Conservation (phyloP, 2,329 filamentous ascomycete genomes). For the Bisporella sp. region DNA sequence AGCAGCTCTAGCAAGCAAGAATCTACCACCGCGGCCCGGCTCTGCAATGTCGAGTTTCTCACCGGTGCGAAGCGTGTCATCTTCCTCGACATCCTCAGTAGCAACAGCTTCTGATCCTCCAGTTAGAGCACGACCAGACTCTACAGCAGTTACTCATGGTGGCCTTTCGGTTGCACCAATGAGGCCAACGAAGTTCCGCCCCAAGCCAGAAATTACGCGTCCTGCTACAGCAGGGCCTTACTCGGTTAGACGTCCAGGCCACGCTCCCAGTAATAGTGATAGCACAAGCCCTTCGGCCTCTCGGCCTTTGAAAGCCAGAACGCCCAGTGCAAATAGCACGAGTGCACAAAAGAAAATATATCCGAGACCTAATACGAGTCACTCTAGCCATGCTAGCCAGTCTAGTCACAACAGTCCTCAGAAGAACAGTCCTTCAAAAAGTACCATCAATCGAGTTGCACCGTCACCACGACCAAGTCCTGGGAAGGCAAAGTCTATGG, state of each 20-base stretch:
- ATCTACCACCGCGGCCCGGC: slow-evolving; percentile 49
- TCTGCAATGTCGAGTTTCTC: slow-evolving; percentile 59
- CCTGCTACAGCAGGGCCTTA: slow-evolving; percentile 57
- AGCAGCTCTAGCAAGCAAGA: slow-evolving; percentile 43
- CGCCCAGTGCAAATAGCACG: slow-evolving; percentile 41
- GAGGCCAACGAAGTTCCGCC: slow-evolving; percentile 45
- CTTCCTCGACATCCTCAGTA: slow-evolving; percentile 26
- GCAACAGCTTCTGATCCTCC: slow-evolving; percentile 28
- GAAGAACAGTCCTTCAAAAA: slow-evolving; percentile 24
- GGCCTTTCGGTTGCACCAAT: slow-evolving; percentile 59
- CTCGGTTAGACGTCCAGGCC: slow-evolving; percentile 42
- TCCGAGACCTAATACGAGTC: slow-evolving; percentile 27
- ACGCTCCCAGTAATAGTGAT: slow-evolving; percentile 23
- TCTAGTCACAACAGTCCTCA: slow-evolving; percentile 35
- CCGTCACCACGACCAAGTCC: slow-evolving; percentile 18
- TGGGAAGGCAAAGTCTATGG: slow-evolving; percentile 11
- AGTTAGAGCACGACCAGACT: slow-evolving; percentile 37
- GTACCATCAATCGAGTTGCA: slow-evolving; percentile 16
- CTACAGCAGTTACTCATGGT: slow-evolving; percentile 34
- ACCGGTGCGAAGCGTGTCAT: slow-evolving; percentile 39
- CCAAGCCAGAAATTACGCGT: slow-evolving; percentile 41
- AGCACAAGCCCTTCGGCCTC: slow-evolving; percentile 26
- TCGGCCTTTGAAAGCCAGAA: slow-evolving; percentile 37
- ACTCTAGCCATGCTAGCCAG: slow-evolving; percentile 26
- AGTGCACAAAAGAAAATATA: slow-evolving; percentile 29